Base-by-base conservation (phyloP, 768 basidiomycete species). In the Lentinula lateritia region DNA sequence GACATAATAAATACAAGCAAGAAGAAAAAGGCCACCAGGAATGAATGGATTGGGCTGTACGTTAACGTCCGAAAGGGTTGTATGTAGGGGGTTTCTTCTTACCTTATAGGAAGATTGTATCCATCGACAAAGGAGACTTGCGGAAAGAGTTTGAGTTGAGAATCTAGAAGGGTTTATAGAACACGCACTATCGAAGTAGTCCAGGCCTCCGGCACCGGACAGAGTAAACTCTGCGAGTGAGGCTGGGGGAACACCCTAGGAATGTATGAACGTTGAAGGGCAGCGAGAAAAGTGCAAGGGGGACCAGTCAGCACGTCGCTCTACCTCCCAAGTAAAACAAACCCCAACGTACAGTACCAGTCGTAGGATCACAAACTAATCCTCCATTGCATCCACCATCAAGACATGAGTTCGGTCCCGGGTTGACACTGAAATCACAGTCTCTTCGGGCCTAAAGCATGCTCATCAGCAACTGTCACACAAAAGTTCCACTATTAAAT, bases 301-400 rank as follows among this genome's bases (percentile, higher is more conserved):
- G 28, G 2, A 3, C 28, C 28, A 28, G 28, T 28, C 28, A 28
- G 28, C 3, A 28, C 38, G 13, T 39, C 5, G 13, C 1, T 39
- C 2, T 13, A 9, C 13, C 38, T 39, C 13, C 23, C 38, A 39
- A 39, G 1, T 3, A 38, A 38, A 38, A 7, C 36, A 39, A 39
- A 39, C 38, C 7, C 38, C 10, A 12, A 65, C 75, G 60, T 66
- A 80, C 79, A 15, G 84, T 84, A 46, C 83, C 86, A 38, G 78
- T 79, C 43, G 68, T 67, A 13, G 75, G 64, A 66, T 81, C 82
- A 63, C 89, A 89, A 16, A 76, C 66, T 12, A 56, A 34, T 16
- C 88, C 88, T n/a, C 88, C 88, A 61, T 85, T 86, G 68, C 88
- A 90, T 55, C 86, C 86, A 39, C 88, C 89, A 60, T 79, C 77